phyloP scores from a whole-genome alignment of 1,284 basidiomycete species.

The Wallemia ichthyophaga region DNA sequence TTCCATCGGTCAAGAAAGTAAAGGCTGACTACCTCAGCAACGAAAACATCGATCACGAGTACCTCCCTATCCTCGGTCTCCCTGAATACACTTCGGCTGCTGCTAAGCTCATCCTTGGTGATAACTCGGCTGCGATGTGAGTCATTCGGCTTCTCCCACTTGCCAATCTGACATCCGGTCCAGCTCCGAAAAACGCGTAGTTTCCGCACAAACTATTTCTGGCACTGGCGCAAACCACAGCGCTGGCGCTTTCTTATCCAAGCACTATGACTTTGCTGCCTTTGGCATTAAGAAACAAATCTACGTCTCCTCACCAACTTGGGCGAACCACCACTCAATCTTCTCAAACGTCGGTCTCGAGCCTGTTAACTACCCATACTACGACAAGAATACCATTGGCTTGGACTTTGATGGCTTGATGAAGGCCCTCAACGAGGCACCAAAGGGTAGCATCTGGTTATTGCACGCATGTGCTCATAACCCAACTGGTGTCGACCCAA shows the following conservation, averaged over 20 bases:
- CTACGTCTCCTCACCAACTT: constrained; percentile 68
- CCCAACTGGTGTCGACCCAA: constrained; percentile 85
- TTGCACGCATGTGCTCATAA: constrained; percentile 86
- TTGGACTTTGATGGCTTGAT: constrained; percentile 55
- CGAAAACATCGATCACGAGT: constrained; percentile 61
- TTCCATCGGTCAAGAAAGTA: constrained; percentile 16
- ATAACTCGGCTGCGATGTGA: constrained; percentile 33
- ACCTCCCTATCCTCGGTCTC: constrained; percentile 67
- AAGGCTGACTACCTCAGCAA: constrained; percentile 23
- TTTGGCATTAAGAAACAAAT: constrained; percentile 29
- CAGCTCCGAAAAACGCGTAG: constrained; percentile 7
- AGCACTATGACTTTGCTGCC: constrained; percentile 37
- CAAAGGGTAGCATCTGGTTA: constrained; percentile 50
- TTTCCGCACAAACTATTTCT: constrained; percentile 65
- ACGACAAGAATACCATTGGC: constrained; percentile 62
- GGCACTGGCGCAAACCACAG: constrained; percentile 88
- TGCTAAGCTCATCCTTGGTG: constrained; percentile 49
- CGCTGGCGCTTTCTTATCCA: constrained; percentile 57
- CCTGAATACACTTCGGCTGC: constrained; percentile 49
- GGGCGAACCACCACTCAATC: constrained; percentile 78
- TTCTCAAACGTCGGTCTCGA: constrained; percentile 54
- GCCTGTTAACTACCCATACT: constrained; percentile 59
- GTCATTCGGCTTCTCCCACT: not conserved
- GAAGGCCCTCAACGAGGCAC: constrained; percentile 30
- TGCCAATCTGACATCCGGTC: not conserved